phyloP scores from a whole-genome alignment of 768 basidiomycete species.

The Tulasnella calospora region DNA sequence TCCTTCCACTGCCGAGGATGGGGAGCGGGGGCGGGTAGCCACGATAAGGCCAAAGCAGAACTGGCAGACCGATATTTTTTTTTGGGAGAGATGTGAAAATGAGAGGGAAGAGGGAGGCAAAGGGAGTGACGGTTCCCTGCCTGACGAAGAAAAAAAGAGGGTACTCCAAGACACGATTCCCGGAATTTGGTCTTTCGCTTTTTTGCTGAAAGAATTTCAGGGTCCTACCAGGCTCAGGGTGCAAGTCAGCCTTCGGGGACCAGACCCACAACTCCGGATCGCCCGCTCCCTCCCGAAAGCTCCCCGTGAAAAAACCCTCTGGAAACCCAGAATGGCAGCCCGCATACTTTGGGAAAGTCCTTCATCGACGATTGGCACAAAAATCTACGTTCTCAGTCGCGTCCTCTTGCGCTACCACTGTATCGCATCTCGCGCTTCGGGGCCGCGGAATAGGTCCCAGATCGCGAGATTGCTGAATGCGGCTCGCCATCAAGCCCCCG shows the following conservation, averaged over 20 bases:
- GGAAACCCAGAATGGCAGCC: not conserved
- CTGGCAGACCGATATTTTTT: not conserved
- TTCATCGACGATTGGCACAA: not conserved
- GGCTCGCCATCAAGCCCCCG: not conserved
- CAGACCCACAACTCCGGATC: not conserved
- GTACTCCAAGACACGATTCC: not conserved
- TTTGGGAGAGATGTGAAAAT: not conserved
- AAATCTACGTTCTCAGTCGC: too few species aligned
- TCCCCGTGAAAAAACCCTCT: not conserved
- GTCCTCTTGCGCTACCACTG: too few species aligned
- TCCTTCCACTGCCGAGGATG: not conserved
- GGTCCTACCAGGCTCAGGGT: not conserved
- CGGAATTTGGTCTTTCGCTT: not conserved
- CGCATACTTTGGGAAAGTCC: not conserved
- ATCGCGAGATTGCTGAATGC: not conserved
- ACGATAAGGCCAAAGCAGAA: not conserved
- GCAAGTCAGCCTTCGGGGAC: not conserved
- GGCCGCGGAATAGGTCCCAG: not conserved
- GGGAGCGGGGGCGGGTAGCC: not conserved
- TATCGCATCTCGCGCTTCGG: not conserved
- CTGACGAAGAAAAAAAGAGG: slow-evolving; percentile 1
- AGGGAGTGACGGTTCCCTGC: not conserved
- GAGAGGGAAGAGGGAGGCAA: not conserved
- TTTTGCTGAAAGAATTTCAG: not conserved
- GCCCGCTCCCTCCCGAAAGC: not conserved